Evolutionary conservation across 1,284 basidiomycete species (phyloP).

Genomic region (Boletus sp.): DNA sequence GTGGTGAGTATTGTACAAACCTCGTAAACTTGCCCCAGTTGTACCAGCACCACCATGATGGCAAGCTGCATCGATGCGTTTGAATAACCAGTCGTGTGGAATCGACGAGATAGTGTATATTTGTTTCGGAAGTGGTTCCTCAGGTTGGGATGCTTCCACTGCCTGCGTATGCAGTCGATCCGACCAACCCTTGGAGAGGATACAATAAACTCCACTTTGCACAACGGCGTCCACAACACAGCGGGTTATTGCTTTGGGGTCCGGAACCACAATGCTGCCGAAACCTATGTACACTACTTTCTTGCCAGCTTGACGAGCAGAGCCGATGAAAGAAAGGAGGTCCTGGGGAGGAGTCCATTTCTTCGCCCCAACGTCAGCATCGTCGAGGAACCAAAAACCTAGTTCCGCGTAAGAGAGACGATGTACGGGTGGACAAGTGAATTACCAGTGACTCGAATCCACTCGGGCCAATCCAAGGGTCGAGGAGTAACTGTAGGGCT

Average conservation of each 20-base stretch:
- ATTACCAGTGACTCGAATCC: conserved; percentile 91
- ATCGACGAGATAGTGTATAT: conserved; percentile 86
- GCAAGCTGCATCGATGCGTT: conserved; percentile 90
- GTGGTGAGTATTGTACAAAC: conserved; percentile 39
- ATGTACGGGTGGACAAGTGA: neutral
- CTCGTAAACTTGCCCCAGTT: conserved; percentile 88
- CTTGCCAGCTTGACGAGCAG: conserved; percentile 70
- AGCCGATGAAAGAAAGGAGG: conserved; percentile 79
- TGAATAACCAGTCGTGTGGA: conserved; percentile 98
- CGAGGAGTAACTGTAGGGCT: conserved; percentile 86
- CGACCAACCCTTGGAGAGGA: conserved; percentile 98
- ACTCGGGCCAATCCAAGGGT: conserved; percentile 97
- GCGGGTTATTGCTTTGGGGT: conserved; percentile 89
- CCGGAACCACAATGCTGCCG: conserved; percentile 97
- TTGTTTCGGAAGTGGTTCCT: conserved; percentile 70
- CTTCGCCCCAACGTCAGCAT: conserved; percentile 81
- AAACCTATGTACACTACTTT: conserved; percentile 99
- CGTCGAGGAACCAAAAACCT: conserved; percentile 96
- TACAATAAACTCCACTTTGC: conserved; percentile 83
- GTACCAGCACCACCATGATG: conserved; percentile 98
- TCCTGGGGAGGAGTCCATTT: conserved; percentile 86
- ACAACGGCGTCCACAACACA: conserved; percentile 88
- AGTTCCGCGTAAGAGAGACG: conserved; percentile 10
- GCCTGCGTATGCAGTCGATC: conserved; percentile 79
- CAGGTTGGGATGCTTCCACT: conserved; percentile 55